Conservation (phyloP, 495 filamentous ascomycete species). For the Penicillium fimorum region DNA sequence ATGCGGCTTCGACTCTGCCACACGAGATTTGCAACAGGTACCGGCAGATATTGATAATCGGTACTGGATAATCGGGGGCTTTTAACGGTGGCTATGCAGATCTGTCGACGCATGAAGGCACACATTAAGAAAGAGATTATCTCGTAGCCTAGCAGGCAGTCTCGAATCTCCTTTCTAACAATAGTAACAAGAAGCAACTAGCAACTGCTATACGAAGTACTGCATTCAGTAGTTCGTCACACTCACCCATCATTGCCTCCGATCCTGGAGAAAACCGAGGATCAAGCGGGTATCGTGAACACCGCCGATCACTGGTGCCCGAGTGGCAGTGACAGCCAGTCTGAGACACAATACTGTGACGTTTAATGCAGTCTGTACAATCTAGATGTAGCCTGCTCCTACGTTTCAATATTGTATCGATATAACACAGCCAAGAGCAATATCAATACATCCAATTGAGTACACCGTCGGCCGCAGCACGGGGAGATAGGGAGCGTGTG, state of each 20-base stretch:
- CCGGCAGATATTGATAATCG: neutral
- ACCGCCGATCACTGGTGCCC: slow-evolving; percentile 7
- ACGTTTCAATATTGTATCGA: neutral
- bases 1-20: neutral
- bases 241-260: slow-evolving; percentile 2
- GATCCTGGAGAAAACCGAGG: neutral
- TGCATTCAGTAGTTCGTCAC: neutral
- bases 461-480: neutral
- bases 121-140: neutral
- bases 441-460: neutral
- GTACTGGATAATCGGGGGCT: neutral
- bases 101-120: slow-evolving; percentile 1
- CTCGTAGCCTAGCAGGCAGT: slow-evolving; percentile 11
- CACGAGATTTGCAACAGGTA: neutral
- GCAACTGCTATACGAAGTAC: neutral
- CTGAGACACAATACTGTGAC: slow-evolving; percentile 5
- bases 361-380: neutral
- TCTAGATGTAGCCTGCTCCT: neutral
- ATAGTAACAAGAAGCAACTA: neutral
- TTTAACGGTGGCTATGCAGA: slow-evolving; percentile 12
- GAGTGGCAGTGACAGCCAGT: slow-evolving; percentile 6
- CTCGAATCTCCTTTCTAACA: slow-evolving; percentile 4
- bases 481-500: slow-evolving; percentile 8
- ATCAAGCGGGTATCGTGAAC: slow-evolving; percentile 1
- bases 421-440: slow-evolving; percentile 1